A percentile compares a stretch with the other conserved stretches of the same genome.
phyloP scores from a whole-genome alignment of 371 early-diverging fungal genomes.

The Gilbertella persicaria region DNA sequence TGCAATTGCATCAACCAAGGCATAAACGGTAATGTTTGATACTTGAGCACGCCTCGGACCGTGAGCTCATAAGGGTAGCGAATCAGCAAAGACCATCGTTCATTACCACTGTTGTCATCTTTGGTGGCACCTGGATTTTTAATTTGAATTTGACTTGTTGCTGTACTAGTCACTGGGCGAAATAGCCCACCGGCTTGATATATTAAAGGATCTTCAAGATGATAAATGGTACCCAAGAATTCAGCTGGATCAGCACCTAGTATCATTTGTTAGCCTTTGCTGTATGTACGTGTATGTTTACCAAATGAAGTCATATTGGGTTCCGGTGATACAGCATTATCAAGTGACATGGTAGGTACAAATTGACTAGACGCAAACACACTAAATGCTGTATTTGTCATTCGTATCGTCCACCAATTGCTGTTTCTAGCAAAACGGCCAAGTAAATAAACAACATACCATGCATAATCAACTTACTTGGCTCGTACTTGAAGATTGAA shows the following conservation, averaged over 20 bases:
- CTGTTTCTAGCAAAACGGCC: slow-evolving; percentile 11
- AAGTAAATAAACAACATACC: not conserved
- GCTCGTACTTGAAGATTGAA: slow-evolving; percentile 51
- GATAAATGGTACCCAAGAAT: slow-evolving; percentile 32
- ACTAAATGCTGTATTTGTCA: slow-evolving; percentile 27
- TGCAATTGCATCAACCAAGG: slow-evolving; percentile 23
- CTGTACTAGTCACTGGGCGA: slow-evolving; percentile 14
- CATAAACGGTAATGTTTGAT: slow-evolving; percentile 43
- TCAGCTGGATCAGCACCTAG: slow-evolving; percentile 29
- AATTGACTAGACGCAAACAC: slow-evolving; percentile 32
- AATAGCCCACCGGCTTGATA: slow-evolving; percentile 23
- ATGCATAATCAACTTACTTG: slow-evolving; percentile 1
- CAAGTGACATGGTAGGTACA: slow-evolving; percentile 15
- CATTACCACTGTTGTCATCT: slow-evolving; percentile 29
- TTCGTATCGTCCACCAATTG: slow-evolving; percentile 30
- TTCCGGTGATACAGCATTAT: not conserved
- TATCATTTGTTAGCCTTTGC: too few species aligned
- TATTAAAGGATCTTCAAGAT: slow-evolving; percentile 25
- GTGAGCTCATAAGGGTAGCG: slow-evolving; percentile 67
- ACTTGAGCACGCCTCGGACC: slow-evolving; percentile 66
- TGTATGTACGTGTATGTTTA: not conserved
- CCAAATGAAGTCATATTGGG: slow-evolving; percentile 4
- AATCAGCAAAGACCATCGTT: slow-evolving; percentile 45
- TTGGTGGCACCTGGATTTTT: slow-evolving; percentile 25
- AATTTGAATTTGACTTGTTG: slow-evolving; percentile 30